A percentile compares a stretch with the other conserved stretches of the same genome.
Conservation (phyloP, 805 yeast species). For the Cyberlindnera nakhonratchasimensis region DNA sequence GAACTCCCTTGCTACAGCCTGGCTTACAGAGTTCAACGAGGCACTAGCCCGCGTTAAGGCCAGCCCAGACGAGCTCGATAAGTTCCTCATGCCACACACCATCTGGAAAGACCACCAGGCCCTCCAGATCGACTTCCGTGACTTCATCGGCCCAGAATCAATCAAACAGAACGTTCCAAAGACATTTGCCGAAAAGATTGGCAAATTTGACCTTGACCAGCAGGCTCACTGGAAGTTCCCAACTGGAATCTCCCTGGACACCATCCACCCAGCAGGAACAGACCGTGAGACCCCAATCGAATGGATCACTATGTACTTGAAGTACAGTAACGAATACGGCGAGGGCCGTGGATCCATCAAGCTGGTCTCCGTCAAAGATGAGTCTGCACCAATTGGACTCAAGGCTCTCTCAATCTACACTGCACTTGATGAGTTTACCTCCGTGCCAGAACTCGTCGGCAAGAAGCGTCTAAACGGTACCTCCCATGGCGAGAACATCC, state of each 20-base stretch:
- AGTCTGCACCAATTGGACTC: conserved; percentile 28
- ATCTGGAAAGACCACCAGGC: conserved; percentile 39
- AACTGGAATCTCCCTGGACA: conserved; percentile 29
- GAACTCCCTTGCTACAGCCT: conserved; percentile 26
- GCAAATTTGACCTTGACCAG: conserved; percentile 30
- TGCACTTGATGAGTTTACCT: conserved; percentile 32
- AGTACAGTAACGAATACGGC: conserved; percentile 33
- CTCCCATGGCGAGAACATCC: conserved; percentile 37
- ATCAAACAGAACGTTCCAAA: conserved; percentile 24
- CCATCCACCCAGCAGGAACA: conserved; percentile 29
- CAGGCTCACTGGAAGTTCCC: conserved; percentile 30
- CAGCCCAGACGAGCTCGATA: conserved; percentile 21
- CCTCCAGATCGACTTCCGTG: conserved; percentile 33
- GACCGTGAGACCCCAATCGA: conserved; percentile 31
- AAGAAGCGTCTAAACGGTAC: conserved; percentile 35
- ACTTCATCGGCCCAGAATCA: conserved; percentile 30
- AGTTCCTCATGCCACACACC: conserved; percentile 29
- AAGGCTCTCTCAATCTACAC: conserved; percentile 36
- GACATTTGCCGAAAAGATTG: conserved; percentile 22
- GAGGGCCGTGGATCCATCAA: conserved; percentile 33
- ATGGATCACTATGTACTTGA: conserved; percentile 34
- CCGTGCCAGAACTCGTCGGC: conserved; percentile 34
- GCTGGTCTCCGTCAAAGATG: conserved; percentile 31
- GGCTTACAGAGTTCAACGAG: conserved; percentile 32
- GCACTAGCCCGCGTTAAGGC: conserved; percentile 16